Evolutionary conservation across 2,329 filamentous ascomycete genomes (phyloP), one percentile per base, ranked within the genome.

Genomic region (Zymoseptoria tritici): DNA sequence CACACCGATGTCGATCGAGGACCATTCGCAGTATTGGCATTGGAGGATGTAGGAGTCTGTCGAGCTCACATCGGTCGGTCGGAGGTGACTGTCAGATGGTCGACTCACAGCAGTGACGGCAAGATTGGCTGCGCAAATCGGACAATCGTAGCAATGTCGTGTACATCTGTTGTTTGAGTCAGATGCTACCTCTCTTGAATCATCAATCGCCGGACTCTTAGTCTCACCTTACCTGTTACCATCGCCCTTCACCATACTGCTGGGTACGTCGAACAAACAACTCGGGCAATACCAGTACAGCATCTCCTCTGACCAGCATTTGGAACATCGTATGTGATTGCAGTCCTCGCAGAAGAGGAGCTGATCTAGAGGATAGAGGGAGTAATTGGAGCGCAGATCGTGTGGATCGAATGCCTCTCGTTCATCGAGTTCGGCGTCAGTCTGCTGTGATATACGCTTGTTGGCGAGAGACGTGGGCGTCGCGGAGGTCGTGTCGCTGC

Each of bases 261-360:
- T 96, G 4, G 93, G 91, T 31, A 96, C 93, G 75, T 99, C 94
- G 70, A 99, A 97, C 59, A 99, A 78, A 73, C 94, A 99, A 73
- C 86, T 93, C 4, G 94, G 94, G 70, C 94, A 99, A 76, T 90
- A 99, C 81, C 91, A 97, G 57, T 90, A 94, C 54, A 96, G 86
- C 58, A 96, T 91, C 77, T 99, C 94, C 72, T 99, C 94, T 54
- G 87, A 84, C 57, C 95, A 89, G 71, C 94, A 99, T 77, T 91
- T 83, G 5, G 91, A 90, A 73, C 94, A 99, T 67, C 94, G 89
- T 63, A 97, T 96, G 75, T 96, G 89, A 73, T 96, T 91, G 74
- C 94, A 99, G 73, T 97, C 94, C 72, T 96, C 93, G 79, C 94
- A 99, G 78, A 96, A 99, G 49, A 97, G 83, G 24, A 99, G 83